Percentiles rank a stretch among this genome's conserved stretches.
phyloP scores from a whole-genome alignment of 768 basidiomycete species.

The Albatrellus ellisii region DNA sequence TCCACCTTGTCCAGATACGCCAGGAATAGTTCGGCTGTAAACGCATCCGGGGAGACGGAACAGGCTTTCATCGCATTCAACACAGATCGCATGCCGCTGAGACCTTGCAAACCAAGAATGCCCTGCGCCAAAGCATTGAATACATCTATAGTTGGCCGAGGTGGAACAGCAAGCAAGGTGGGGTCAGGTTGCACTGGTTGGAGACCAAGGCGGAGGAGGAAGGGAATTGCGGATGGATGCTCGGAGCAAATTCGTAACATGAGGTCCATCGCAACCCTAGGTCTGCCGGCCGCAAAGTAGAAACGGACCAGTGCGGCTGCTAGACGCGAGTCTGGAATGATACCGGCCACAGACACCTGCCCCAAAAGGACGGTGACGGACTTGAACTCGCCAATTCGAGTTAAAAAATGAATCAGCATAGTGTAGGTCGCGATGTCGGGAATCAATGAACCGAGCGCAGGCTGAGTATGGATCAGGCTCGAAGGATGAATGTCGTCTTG shows the following conservation, averaged over 20 bases:
- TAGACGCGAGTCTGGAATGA: conserved; percentile 7
- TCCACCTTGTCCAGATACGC: conserved; percentile 33
- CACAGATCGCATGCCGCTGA: conserved; percentile 32
- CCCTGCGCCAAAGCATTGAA: conserved; percentile 52
- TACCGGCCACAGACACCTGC: conserved; percentile 5
- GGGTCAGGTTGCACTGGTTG: neutral
- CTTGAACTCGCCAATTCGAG: conserved; percentile 1
- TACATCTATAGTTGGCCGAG: conserved; percentile 24
- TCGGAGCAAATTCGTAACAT: conserved; percentile 3
- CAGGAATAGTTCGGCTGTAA: conserved; percentile 44
- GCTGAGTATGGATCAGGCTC: no score
- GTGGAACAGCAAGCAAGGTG: neutral
- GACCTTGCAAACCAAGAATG: conserved; percentile 33
- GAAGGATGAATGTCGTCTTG: conserved; percentile 1
- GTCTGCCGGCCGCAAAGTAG: conserved; percentile 5
- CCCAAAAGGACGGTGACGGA: conserved; percentile 1
- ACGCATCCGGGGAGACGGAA: conserved; percentile 35
- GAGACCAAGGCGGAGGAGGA: neutral
- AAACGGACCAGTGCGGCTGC: conserved; percentile 12
- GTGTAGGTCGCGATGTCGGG: conserved; percentile 14
- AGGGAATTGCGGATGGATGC: neutral
- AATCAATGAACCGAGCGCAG: no score
- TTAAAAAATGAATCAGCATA: conserved; percentile 10
- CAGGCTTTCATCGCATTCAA: conserved; percentile 42
- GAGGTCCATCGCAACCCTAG: conserved; percentile 5